Conservation (phyloP, 805 yeast genomes). For the Pichia eremophila region DNA sequence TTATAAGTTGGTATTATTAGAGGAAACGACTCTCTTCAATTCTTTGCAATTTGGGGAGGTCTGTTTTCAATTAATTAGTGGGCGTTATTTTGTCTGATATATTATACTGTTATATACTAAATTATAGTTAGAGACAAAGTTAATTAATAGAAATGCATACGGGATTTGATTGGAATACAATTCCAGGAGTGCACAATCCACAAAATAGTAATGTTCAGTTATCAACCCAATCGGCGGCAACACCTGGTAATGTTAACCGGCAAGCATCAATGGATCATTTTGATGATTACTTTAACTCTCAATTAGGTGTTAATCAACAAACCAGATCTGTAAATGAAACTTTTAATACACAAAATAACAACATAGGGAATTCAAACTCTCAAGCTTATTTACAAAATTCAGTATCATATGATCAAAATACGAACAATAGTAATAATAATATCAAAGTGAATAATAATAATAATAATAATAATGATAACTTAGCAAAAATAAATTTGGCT, state of each 20-base stretch:
- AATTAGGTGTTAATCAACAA: not conserved
- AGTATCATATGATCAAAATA: not conserved
- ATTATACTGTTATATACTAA: too few species aligned
- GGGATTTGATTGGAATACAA: constrained; percentile 17
- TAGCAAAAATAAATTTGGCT: too few species aligned
- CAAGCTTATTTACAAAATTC: not conserved
- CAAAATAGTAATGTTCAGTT: not conserved
- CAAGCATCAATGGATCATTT: constrained; percentile 2
- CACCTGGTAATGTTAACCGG: not conserved
- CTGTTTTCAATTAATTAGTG: too few species aligned
- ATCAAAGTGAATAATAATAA: not conserved
- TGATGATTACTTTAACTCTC: constrained; percentile 5
- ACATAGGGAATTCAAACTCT: not conserved
- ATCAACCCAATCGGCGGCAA: not conserved
- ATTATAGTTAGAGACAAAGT: too few species aligned
- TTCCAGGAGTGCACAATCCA: constrained; percentile 13
- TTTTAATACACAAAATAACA: not conserved
- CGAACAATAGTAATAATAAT: not conserved
- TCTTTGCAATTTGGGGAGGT: too few species aligned
- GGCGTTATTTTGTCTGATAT: too few species aligned
- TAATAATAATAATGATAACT: too few species aligned
- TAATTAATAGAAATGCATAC: constrained; percentile 3
- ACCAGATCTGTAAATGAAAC: not conserved
- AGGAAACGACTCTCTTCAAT: too few species aligned
- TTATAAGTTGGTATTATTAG: too few species aligned